Conservation (phyloP, 768 basidiomycete genomes). For the Tylopilus balloui region DNA sequence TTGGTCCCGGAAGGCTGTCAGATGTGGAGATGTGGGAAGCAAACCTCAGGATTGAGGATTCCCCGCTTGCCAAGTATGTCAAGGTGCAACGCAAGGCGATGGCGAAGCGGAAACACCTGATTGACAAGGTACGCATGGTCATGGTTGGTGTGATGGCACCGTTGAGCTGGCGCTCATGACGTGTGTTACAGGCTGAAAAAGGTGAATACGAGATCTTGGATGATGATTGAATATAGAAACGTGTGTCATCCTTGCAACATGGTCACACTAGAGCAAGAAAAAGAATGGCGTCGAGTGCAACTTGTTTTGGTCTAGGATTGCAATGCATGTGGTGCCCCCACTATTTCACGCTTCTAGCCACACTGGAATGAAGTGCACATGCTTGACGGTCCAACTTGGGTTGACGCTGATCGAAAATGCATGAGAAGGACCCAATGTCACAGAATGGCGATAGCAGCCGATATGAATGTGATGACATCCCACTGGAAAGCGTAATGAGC, state of each 20-base stretch:
- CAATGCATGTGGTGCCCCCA: neutral
- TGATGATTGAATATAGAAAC: conserved; percentile 23
- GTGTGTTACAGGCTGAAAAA: conserved; percentile 54
- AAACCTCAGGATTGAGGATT: conserved; percentile 54
- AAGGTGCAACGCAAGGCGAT: conserved; percentile 77
- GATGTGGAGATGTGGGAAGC: conserved; percentile 76
- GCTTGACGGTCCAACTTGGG: neutral
- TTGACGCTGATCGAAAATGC: conserved; percentile 2
- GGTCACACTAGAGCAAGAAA: neutral
- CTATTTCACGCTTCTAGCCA: neutral
- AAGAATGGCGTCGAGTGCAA: neutral
- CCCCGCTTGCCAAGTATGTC: conserved; percentile 79
- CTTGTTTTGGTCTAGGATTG: neutral
- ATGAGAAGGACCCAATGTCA: neutral
- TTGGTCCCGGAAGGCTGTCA: conserved; percentile 66
- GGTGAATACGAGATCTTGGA: conserved; percentile 71
- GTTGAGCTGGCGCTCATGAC: conserved; percentile 10
- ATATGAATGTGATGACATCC: neutral
- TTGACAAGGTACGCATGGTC: conserved; percentile 60
- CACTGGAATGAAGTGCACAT: conserved; percentile 1
- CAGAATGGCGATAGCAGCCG: neutral
- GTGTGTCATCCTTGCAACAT: neutral
- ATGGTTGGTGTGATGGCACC: neutral
- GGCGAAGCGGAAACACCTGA: conserved; percentile 62
- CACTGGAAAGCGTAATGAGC: neutral